Evolutionary conservation across 2,329 filamentous ascomycete species (phyloP), one percentile per base, ranked within the genome.

Genomic region (Exophiala viscosa): DNA sequence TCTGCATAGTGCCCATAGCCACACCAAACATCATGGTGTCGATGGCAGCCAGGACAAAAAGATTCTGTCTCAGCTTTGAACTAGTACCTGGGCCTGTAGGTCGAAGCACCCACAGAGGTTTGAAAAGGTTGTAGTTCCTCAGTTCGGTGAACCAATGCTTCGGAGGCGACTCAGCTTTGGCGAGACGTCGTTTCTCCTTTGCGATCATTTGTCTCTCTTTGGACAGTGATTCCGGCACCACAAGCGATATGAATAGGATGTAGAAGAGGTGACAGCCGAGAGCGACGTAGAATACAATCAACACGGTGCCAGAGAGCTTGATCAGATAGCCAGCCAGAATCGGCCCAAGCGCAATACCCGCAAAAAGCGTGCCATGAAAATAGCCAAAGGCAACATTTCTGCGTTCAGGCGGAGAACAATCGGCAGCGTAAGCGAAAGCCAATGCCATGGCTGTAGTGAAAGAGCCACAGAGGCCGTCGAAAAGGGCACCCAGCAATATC

Each of bases 361-460:
- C 79, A 69, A 96, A 97, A 7, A 99, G 76, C 61, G 86, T 90
- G 9, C 89, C 90, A 64, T 97, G 89, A 63, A 97, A 86, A 66
- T 91, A 92, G 5, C 90, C 91, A 68, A 97, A 93, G 3, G 85
- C 83, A 6, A 95, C 87, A 54, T 86, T 88, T 15, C 93, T 84
- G 64, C 82, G 83, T 28, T 87, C 86, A 0, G 90, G 88, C 3
- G 87, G 76, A 0, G 90, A 92, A 69, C 90, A 96, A 69, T 99
- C 93, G 36, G 89, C 85, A 10, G 88, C 86, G 69, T 97, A 99
- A 0, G 92, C 90, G 67, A 95, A 86, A 17, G 83, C 85, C 52
- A 95, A 74, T 41, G 86, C 84, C 75, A 87, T 87, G 23, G 86
- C 86, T 0, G 89, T 83, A 1, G 90, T 95, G 67, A 96, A 96